phyloP scores from a whole-genome alignment of 768 basidiomycete genomes.

The Russula emetica region DNA sequence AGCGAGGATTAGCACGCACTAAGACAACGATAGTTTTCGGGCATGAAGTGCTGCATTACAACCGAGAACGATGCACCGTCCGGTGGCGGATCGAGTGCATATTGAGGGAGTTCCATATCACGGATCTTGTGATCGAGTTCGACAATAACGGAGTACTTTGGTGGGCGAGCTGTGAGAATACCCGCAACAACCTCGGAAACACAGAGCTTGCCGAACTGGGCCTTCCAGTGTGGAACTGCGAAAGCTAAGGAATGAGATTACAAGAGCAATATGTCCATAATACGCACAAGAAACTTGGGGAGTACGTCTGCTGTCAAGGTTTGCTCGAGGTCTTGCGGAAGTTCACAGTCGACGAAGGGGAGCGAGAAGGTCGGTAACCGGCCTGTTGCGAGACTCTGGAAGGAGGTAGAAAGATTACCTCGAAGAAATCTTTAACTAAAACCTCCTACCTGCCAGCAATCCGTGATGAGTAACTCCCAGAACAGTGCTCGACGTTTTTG shows the following conservation, averaged over 20 bases:
- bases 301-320: conserved; percentile 53
- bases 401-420: background rate
- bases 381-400: conserved; percentile 64
- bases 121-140: conserved; percentile 55
- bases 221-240: conserved; percentile 66
- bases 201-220: conserved; percentile 61
- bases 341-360: conserved; percentile 68
- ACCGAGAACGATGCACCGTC: conserved; percentile 49
- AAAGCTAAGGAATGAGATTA: background rate
- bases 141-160: conserved; percentile 57
- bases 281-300: conserved; percentile 56
- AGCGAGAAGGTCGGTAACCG: conserved; percentile 64
- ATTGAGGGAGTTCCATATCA: conserved; percentile 63
- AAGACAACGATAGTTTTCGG: conserved; percentile 63
- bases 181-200: conserved; percentile 67
- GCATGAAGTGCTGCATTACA: conserved; percentile 75
- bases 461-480: conserved; percentile 72
- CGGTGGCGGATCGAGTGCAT: conserved; percentile 50
- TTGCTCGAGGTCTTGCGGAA: conserved; percentile 57
- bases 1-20: conserved; percentile 42
- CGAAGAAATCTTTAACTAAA: background rate
- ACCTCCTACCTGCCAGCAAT: conserved; percentile 62
- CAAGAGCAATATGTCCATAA: background rate
- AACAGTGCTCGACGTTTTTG: conserved; percentile 68
- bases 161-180: conserved; percentile 58